Base-by-base conservation (phyloP, 2,329 filamentous ascomycete species). In the Eurotiales sp. region DNA sequence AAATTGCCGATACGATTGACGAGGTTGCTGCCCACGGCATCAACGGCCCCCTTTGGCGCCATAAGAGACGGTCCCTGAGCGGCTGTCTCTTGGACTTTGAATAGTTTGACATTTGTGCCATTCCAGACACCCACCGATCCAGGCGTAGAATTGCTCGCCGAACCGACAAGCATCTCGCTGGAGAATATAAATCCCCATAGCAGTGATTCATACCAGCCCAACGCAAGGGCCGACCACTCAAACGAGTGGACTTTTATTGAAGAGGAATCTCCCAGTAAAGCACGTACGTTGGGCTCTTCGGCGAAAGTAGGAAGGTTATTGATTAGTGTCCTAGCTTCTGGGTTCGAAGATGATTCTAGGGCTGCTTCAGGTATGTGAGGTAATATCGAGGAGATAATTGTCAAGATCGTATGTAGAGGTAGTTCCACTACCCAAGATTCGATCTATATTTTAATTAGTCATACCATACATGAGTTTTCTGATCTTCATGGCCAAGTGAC, bases 131-230 rank as follows among this genome's bases (percentile, higher is more conserved):
- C 92, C 27, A 91, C 88, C 2, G 88, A 91, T 25, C 91, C 91
- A 64, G 87, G 91, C 0, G 86, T 83, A 14, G 68, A 68, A 27
- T 71, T 71, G 17, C 67, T 64, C 27, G 68, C 67, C 5, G 71
- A 67, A 4, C 70, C 71, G 11, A 73, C 72, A 52, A 90, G 84
- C 84, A 96, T 89, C 72, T 99, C 93, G 61, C 85, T 86, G 23
- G 87, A 85, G 67, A 96, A 97, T 48, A 96, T 84, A 60, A 96
- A 88, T 14, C 90, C 86, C 93, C 93, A 99, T 8, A 99, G 77
- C 11, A 97, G 77, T 4, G 89, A 92, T 69, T 96, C 90, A 68
- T 97, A 96, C 93, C 93, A 97, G 44, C 91, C 92, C 46, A 97
- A 77, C 0, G 89, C 87, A 29, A 96, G 76, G 0, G 88, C 85